These are phyloP conservation scores for Dioszegia aurantiaca DNA, from an alignment of 768 basidiomycete genomes.

Conservation along the genomic window DNA sequence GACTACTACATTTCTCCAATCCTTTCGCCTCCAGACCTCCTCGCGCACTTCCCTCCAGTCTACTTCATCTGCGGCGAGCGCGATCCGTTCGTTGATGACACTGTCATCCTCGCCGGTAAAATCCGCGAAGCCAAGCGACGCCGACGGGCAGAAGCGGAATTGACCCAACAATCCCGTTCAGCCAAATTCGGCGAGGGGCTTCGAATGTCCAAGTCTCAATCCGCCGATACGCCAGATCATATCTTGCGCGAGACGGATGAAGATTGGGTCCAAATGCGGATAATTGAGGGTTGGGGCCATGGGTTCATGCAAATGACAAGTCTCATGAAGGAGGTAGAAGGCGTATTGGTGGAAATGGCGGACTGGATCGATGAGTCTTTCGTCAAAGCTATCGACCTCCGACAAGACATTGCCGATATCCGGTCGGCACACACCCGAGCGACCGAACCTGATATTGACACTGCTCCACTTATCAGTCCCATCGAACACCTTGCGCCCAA, in stretches of 20 bases:
- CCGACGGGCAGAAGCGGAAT: conserved; percentile 69
- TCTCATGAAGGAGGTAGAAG: conserved; percentile 74
- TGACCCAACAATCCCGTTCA: conserved; percentile 62
- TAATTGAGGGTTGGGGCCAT: conserved; percentile 95
- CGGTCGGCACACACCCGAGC: conserved; percentile 38
- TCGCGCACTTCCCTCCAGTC: conserved; percentile 90
- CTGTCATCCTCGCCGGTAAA: conserved; percentile 90
- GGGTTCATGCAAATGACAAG: conserved; percentile 93
- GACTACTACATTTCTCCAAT: conserved; percentile 97
- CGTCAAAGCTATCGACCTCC: conserved; percentile 33
- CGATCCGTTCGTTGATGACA: conserved; percentile 94
- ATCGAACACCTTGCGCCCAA: conserved; percentile 28
- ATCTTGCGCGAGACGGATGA: conserved; percentile 64
- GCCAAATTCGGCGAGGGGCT: conserved; percentile 63
- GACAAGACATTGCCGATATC: conserved; percentile 36
- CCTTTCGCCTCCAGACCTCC: conserved; percentile 73
- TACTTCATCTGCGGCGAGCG: conserved; percentile 89
- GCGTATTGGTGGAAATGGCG: conserved; percentile 74
- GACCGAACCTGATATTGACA: conserved; percentile 17
- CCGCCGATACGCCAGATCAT: conserved; percentile 33
- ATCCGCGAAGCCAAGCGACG: conserved; percentile 91
- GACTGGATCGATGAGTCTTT: conserved; percentile 90
- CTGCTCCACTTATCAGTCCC: conserved; percentile 24
- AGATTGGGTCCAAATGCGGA: conserved; percentile 83
- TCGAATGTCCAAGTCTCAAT: conserved; percentile 58